Evolutionary conservation across 2,329 filamentous ascomycete genomes (phyloP).

Genomic region (Aspergillus novoparasiticus): DNA sequence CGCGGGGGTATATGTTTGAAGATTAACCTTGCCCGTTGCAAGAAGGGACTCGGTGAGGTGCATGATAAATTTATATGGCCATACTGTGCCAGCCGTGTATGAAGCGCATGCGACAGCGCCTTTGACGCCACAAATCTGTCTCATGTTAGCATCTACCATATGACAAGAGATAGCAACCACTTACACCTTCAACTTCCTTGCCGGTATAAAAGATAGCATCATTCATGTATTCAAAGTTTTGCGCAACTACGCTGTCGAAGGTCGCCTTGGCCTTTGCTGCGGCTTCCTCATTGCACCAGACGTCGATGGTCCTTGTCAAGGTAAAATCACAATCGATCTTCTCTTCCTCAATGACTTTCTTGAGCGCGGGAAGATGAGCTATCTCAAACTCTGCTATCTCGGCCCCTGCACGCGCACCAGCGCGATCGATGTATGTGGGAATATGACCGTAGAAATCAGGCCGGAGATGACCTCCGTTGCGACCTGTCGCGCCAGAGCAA

Average conservation of each 20-base stretch:
- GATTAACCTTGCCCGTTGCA: constrained; percentile 49
- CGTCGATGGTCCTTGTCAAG: constrained; percentile 43
- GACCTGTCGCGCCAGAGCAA: constrained; percentile 47
- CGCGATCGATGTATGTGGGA: constrained; percentile 32
- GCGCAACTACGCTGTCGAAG: constrained; percentile 30
- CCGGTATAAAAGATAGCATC: constrained; percentile 30
- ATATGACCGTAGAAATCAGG: constrained; percentile 46
- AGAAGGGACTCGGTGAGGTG: constrained; percentile 68
- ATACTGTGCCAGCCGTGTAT: constrained; percentile 36
- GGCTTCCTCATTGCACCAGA: constrained; percentile 38
- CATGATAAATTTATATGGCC: constrained; percentile 78
- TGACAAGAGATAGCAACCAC: constrained; percentile 14
- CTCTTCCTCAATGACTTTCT: constrained; percentile 43
- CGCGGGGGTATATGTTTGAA: constrained; percentile 57
- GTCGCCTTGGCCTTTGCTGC: constrained; percentile 25
- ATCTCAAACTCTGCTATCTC: constrained; percentile 46
- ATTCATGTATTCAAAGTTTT: constrained; percentile 31
- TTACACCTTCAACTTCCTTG: constrained; percentile 32
- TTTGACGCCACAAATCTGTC: constrained; percentile 41
- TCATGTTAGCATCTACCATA: background rate
- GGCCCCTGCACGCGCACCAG: constrained; percentile 37
- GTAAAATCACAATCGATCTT: constrained; percentile 48
- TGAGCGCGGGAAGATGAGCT: constrained; percentile 42
- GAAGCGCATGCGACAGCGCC: constrained; percentile 37
- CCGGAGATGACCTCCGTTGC: constrained; percentile 49